Evolutionary conservation across 768 basidiomycete species (phyloP), one percentile per base, ranked within the genome.

Genomic region (Tylopilus intermedius): DNA sequence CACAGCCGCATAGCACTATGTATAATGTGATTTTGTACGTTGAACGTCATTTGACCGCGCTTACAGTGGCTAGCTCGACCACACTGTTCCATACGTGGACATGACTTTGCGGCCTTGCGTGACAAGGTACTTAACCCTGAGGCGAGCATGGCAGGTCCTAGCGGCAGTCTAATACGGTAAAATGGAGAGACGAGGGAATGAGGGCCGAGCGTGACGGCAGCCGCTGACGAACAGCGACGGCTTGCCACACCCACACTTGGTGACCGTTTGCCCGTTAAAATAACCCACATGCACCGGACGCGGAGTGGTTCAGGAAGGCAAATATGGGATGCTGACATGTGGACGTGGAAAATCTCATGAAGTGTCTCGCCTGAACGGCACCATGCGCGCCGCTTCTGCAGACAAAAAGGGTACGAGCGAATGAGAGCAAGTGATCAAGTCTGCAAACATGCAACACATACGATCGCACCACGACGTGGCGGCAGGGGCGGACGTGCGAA

Each of bases 51-150:
- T 48, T 37, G 51, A 47, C 54, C 42, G 42, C 21, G 49, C 40
- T 18, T 27, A 24, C 24, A 24, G 58, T 54, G 33, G 47, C 47
- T 37, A 46, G 39, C 15, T 48, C 39, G 29, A 32, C 50, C 48
- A 55, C 48, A 35, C 47, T 27, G 21, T 50, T 32, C 63, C 54
- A 53, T 50, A 60, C 50, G 15, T 14, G 50, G 58, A 15, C 40
- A 57, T 38, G 38, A 27, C 53, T 39, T 62, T 64, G 58, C 63
- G 62, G 57, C 41, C 32, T 29, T 33, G 51, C 14, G 29, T 38
- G 49, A 39, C 37, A 43, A 43, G 47, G 29, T 45, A 33, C 33
- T 13, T 33, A 39, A 52, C 45, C 53, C 43, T 45, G 51, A 48
- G 22, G 40, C 32, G 18, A 47, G 50, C 39, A 27, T 47, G 49